Percentiles rank a stretch among this genome's conserved stretches.
These are phyloP conservation scores for Diplogelasinospora grovesii DNA, from an alignment of 495 filamentous ascomycete species.

Conservation along the genomic window DNA sequence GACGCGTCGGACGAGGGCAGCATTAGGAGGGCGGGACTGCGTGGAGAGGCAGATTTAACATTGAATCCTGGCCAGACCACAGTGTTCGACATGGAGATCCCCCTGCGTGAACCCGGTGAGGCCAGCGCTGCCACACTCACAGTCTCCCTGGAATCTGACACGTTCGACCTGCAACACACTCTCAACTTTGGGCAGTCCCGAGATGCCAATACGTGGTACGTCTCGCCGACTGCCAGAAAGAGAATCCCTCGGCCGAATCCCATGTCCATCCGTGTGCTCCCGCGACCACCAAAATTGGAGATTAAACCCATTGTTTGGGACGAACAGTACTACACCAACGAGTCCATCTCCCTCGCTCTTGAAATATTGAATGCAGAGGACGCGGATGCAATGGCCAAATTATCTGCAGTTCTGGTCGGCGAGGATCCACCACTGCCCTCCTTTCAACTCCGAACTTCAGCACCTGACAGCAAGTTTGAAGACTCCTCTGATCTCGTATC, in stretches of 20 bases:
- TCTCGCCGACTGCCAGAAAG: constrained; percentile 36
- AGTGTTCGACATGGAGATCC: constrained; percentile 63
- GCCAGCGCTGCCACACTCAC: constrained; percentile 58
- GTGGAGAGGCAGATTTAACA: constrained; percentile 58
- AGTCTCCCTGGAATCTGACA: constrained; percentile 53
- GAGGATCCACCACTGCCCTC: constrained; percentile 47
- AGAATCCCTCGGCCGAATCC: constrained; percentile 43
- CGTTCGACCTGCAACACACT: constrained; percentile 63
- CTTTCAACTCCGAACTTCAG: too few species aligned
- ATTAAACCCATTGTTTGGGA: constrained; percentile 54
- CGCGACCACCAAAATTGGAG: constrained; percentile 87
- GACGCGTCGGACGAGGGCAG: constrained; percentile 24
- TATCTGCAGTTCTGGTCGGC: constrained; percentile 64
- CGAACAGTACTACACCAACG: constrained; percentile 76
- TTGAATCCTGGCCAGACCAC: constrained; percentile 62
- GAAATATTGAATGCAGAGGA: constrained; percentile 79
- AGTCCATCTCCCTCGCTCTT: constrained; percentile 60
- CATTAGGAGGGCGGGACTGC: constrained; percentile 20
- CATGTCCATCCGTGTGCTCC: constrained; percentile 59
- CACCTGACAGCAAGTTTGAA: background rate
- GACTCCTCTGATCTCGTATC: background rate
- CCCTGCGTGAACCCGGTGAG: constrained; percentile 75
- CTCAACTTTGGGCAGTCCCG: constrained; percentile 45
- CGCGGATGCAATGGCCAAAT: constrained; percentile 60
- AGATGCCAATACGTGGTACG: constrained; percentile 50